Evolutionary conservation across 169 alveolate genomes (phyloP).

Genomic region (Cryptosporidium sp.): DNA sequence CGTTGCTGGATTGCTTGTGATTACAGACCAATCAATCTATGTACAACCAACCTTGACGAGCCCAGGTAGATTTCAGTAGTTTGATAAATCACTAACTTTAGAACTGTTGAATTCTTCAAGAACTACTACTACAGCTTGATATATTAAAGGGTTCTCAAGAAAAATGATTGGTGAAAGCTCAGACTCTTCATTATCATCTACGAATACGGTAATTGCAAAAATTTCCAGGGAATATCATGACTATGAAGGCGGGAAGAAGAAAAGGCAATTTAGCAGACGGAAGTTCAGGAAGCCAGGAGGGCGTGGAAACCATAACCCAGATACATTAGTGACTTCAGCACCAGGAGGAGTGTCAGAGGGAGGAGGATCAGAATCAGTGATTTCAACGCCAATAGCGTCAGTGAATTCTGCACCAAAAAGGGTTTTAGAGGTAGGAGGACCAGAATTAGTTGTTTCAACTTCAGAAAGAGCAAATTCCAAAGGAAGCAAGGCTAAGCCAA

Average conservation of each 20-base stretch:
- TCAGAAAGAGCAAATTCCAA: neutral
- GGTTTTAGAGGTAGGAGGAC: too few relatives aligned
- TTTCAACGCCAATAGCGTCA: too few relatives aligned
- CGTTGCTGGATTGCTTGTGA: too few relatives aligned
- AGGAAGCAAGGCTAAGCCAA: neutral
- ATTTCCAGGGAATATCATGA: neutral
- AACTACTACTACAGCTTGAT: neutral
- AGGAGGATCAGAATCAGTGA: neutral
- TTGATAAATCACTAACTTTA: neutral
- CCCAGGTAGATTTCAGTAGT: neutral
- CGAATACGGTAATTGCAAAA: neutral
- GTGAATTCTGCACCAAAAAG: too few relatives aligned
- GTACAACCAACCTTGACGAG: neutral
- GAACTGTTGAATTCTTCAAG: neutral
- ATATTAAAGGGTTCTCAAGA: too few relatives aligned
- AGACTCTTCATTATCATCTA: neutral
- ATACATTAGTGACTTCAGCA: too few relatives aligned
- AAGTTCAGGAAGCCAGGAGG: neutral
- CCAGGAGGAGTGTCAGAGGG: neutral
- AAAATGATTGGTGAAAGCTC: neutral
- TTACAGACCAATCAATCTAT: neutral
- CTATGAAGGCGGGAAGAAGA: neutral
- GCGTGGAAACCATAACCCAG: neutral
- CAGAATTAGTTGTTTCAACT: too few relatives aligned
- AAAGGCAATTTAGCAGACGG: neutral